Percentiles rank a stretch among this genome's conserved stretches.
Conservation (phyloP, 1,139 yeast species). For the Pneumocystis oryctolagi region DNA sequence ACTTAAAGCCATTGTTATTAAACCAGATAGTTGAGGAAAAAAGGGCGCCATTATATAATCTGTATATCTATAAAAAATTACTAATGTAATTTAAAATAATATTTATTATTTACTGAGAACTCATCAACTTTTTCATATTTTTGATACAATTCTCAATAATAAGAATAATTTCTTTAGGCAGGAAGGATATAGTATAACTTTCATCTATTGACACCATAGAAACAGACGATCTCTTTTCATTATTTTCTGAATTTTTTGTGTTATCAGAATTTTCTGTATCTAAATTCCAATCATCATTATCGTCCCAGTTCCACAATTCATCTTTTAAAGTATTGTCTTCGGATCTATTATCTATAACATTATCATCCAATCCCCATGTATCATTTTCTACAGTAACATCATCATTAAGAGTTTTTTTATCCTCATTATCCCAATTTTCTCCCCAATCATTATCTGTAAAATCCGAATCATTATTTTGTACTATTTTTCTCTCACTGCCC, state of each 20-base stretch:
- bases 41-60: background rate
- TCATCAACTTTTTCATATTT: background rate
- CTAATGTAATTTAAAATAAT: background rate
- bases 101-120: background rate
- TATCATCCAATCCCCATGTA: background rate
- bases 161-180: background rate
- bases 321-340: background rate
- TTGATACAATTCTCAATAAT: background rate
- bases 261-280: background rate
- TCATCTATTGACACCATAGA: background rate
- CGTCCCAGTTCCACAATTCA: constrained; percentile 1
- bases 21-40: background rate
- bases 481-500: background rate
- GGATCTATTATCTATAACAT: background rate
- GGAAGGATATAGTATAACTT: background rate
- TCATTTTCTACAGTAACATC: background rate
- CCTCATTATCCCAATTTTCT: background rate
- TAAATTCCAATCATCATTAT: background rate
- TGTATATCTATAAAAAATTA: background rate
- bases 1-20: background rate
- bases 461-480: background rate
- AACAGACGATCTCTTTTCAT: background rate
- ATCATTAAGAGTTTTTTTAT: background rate
- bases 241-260: background rate
- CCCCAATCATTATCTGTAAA: background rate